Evolutionary conservation across 2,329 filamentous ascomycete genomes (phyloP), one percentile per base, ranked within the genome.

Genomic region (Diaporthe sp.): DNA sequence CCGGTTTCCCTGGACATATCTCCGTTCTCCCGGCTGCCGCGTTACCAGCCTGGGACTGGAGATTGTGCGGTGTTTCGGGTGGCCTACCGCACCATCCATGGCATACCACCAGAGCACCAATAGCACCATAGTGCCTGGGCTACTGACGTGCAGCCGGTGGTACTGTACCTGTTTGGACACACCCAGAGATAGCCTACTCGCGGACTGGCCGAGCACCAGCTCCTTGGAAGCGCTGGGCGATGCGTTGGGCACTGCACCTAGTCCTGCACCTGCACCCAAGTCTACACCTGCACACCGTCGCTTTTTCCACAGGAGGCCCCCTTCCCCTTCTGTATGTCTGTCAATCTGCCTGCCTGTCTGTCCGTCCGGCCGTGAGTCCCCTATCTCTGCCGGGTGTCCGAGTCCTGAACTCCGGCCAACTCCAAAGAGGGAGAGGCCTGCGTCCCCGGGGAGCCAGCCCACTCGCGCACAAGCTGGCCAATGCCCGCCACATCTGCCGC

Each of bases 21-120:
- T 73, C 70, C 74, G 42, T 68, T 68, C 44, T 47, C 61, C 71
- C 75, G 75, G 75, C 71, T 74, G 71, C 75, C 71, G 75, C 75
- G 75, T 73, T 72, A 71, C 58, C 60, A 73, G 72, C 53, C 51
- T 74, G 55, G 75, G 61, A 76, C 42, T 44, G 17, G 51, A 61
- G 31, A 57, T 74, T 55, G 58, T 65, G 47, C 51, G 57, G 39
- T 73, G 47, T 73, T 73, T 61, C 47, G 60, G 58, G 58, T 65
- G 39, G 49, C 49, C 71, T 73, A 61, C 65, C 65, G 65, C 65
- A 70, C 65, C 65, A 55, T 42, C 65, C 65, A 70, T 70, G 65
- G 65, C 10, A 68, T 42, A 53, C 31, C n/a, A 70, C 65, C 47
- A 55, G 20, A 17, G 31, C 63, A 68, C 65, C 65, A 55, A 55